phyloP scores from a whole-genome alignment of 441 rosid genomes.

The Francoa sonchifolia region DNA sequence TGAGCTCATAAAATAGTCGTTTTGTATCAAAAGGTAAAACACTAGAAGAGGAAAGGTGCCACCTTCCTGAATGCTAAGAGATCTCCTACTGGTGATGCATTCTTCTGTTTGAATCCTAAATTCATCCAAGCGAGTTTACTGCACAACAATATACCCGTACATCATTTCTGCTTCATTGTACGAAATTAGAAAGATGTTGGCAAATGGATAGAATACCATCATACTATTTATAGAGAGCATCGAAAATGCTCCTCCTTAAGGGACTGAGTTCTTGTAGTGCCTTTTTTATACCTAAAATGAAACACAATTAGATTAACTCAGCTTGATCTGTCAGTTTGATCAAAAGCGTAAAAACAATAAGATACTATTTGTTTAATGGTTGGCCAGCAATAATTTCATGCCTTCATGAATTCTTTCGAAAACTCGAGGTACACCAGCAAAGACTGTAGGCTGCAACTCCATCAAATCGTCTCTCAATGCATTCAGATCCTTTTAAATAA shows the following conservation, averaged over 20 bases:
- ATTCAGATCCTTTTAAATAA: conserved; percentile 55
- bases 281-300: conserved; percentile 33
- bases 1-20: too few species aligned
- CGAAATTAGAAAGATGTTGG: too few species aligned
- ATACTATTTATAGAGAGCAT: conserved; percentile 66
- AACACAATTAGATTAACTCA: background rate
- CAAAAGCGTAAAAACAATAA: too few species aligned
- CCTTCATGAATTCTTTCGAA: conserved; percentile 83
- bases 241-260: conserved; percentile 40
- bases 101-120: conserved; percentile 57
- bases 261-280: conserved; percentile 77
- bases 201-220: conserved; percentile 7
- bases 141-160: conserved; percentile 12
- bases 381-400: conserved; percentile 13
- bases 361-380: too few species aligned
- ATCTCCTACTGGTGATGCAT: conserved; percentile 79
- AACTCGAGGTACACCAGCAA: conserved; percentile 92
- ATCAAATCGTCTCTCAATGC: conserved; percentile 66
- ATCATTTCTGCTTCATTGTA: too few species aligned
- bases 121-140: conserved; percentile 92
- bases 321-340: background rate
- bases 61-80: conserved; percentile 95
- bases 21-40: background rate
- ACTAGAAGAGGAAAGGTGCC: conserved; percentile 1
- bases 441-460: conserved; percentile 77